A percentile compares a stretch with the other conserved stretches of the same genome.
These are phyloP conservation scores for Agroathelia rolfsii DNA, from an alignment of 1,284 basidiomycete species.

Conservation along the genomic window DNA sequence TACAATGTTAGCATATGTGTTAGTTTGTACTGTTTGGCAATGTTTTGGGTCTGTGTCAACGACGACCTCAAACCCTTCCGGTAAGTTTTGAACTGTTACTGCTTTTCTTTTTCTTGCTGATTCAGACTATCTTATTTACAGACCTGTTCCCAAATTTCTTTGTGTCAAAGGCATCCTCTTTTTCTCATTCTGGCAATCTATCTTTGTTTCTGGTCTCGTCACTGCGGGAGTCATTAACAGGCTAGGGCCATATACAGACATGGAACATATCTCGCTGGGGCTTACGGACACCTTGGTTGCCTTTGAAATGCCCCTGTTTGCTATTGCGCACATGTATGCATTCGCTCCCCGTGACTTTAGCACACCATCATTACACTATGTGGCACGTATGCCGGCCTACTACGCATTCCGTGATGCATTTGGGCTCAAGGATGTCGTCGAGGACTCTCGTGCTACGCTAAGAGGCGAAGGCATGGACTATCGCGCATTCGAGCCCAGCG, in stretches of 20 bases:
- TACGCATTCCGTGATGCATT: slow-evolving; percentile 86
- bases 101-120: background rate
- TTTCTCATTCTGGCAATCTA: slow-evolving; percentile 97
- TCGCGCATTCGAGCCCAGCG: slow-evolving; percentile 90
- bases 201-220: slow-evolving; percentile 82
- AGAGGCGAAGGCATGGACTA: slow-evolving; percentile 90
- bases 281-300: slow-evolving; percentile 88
- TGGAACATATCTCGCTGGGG: slow-evolving; percentile 85
- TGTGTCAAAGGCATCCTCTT: slow-evolving; percentile 98
- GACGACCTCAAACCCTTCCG: slow-evolving; percentile 83
- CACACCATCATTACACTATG: slow-evolving; percentile 45
- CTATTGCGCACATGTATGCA: slow-evolving; percentile 85
- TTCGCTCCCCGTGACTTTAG: slow-evolving; percentile 83
- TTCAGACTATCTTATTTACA: slow-evolving; percentile 17
- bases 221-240: slow-evolving; percentile 67
- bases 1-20: slow-evolving; percentile 70
- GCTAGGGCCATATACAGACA: slow-evolving; percentile 82
- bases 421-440: slow-evolving; percentile 78
- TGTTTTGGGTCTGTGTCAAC: slow-evolving; percentile 90
- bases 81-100: no score
- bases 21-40: slow-evolving; percentile 80
- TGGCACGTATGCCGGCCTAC: slow-evolving; percentile 79
- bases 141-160: slow-evolving; percentile 87
- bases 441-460: slow-evolving; percentile 79
- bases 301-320: slow-evolving; percentile 97